These are phyloP conservation scores for Albizia julibrissin DNA, from an alignment of 306 rosid genomes.

Conservation along the genomic window DNA sequence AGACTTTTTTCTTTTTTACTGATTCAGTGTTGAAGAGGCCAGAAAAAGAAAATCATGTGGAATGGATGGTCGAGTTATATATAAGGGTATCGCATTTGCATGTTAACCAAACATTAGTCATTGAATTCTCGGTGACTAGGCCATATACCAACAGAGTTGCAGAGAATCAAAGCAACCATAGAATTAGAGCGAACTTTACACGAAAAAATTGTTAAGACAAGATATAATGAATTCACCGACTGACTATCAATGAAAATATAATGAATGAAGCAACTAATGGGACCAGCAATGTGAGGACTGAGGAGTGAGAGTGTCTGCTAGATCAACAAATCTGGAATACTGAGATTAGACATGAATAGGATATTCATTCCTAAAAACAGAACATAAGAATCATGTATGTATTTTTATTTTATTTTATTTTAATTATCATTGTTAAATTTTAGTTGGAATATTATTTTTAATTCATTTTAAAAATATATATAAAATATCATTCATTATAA, in stretches of 20 bases:
- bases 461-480: too few relatives aligned
- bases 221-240: not conserved
- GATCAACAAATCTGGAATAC: not conserved
- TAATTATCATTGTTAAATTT: not conserved
- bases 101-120: not conserved
- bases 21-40: not conserved
- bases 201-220: not conserved
- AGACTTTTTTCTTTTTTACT: not conserved
- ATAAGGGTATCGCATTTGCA: conserved; percentile 2
- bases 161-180: not conserved
- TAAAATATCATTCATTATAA: not conserved
- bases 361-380: not conserved
- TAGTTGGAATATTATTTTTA: not conserved
- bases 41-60: conserved; percentile 6
- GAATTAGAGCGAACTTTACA: not conserved
- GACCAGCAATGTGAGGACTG: conserved; percentile 1
- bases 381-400: not conserved
- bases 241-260: conserved; percentile 13
- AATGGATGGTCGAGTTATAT: conserved; percentile 14
- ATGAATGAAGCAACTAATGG: conserved; percentile 24
- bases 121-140: not conserved
- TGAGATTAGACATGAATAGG: not conserved
- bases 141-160: not conserved
- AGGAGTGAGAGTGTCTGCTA: not conserved
- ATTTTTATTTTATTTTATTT: not conserved